phyloP scores from a whole-genome alignment of 768 basidiomycete genomes.

The Calocybe cyanea region DNA sequence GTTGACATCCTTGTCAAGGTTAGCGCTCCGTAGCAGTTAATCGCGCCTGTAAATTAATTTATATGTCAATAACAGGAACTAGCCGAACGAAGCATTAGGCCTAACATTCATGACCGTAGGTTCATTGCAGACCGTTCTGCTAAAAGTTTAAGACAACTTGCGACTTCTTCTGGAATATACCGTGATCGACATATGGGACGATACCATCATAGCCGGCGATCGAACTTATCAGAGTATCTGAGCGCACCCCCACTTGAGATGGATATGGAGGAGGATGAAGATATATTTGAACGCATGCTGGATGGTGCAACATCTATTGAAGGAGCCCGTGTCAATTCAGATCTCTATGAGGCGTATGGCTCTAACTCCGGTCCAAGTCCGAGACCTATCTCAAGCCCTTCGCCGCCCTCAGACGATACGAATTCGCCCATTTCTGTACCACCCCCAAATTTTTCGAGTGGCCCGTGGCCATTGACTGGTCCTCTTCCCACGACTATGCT shows the following conservation, averaged over 20 bases:
- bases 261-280: conserved; percentile 66
- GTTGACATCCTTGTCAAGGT: conserved; percentile 80
- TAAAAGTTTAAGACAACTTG: conserved; percentile 55
- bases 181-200: conserved; percentile 33
- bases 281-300: conserved; percentile 47
- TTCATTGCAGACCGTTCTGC: conserved; percentile 69
- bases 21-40: conserved; percentile 19
- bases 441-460: conserved; percentile 20
- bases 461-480: conserved; percentile 29
- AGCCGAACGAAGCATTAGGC: conserved; percentile 64
- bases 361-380: conserved; percentile 11
- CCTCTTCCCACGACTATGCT: conserved; percentile 28
- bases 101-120: conserved; percentile 47
- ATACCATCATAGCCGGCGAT: conserved; percentile 32
- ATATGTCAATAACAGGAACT: conserved; percentile 57
- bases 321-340: conserved; percentile 54
- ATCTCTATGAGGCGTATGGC: conserved; percentile 63
- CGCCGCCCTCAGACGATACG: conserved; percentile 32
- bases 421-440: conserved; percentile 22
- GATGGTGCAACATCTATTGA: conserved; percentile 40
- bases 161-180: conserved; percentile 51
- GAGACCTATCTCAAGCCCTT: conserved; percentile 24
- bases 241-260: conserved; percentile 51
- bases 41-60: conserved; percentile 2
- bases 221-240: conserved; percentile 49